A percentile compares a stretch with the other conserved stretches of the same genome.
These are phyloP conservation scores for Prunus padus DNA, from an alignment of 306 rosid species.

Conservation along the genomic window DNA sequence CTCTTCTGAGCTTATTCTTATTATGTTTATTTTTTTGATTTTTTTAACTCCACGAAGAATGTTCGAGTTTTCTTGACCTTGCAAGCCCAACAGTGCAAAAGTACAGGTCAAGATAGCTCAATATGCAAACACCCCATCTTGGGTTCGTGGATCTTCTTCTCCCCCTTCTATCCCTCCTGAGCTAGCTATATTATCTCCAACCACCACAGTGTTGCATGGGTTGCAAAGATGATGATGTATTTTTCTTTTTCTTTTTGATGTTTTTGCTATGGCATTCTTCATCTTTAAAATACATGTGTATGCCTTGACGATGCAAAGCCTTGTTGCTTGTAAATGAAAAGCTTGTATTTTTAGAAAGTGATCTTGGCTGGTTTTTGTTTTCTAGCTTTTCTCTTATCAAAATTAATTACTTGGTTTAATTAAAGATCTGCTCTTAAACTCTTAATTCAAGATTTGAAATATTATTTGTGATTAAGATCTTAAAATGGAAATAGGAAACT, in stretches of 20 bases:
- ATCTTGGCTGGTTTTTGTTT: neutral
- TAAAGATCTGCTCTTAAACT: neutral
- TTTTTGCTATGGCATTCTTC: no score
- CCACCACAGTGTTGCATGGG: neutral
- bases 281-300: no score
- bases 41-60: constrained; percentile 24
- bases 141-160: neutral
- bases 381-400: neutral
- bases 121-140: neutral
- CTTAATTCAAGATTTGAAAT: no score
- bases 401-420: neutral
- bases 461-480: no score
- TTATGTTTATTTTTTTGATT: constrained; percentile 3
- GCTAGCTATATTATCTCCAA: constrained; percentile 8
- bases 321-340: neutral
- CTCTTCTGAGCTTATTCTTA: constrained; percentile 91
- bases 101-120: neutral
- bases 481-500: no score
- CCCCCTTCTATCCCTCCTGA: constrained; percentile 30
- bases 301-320: neutral
- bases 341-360: neutral
- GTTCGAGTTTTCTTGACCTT: constrained; percentile 97
- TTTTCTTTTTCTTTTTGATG: neutral
- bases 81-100: constrained; percentile 51
- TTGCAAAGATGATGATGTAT: neutral